phyloP scores from a whole-genome alignment of 2,329 filamentous ascomycete genomes.

The Fusarium sp. region DNA sequence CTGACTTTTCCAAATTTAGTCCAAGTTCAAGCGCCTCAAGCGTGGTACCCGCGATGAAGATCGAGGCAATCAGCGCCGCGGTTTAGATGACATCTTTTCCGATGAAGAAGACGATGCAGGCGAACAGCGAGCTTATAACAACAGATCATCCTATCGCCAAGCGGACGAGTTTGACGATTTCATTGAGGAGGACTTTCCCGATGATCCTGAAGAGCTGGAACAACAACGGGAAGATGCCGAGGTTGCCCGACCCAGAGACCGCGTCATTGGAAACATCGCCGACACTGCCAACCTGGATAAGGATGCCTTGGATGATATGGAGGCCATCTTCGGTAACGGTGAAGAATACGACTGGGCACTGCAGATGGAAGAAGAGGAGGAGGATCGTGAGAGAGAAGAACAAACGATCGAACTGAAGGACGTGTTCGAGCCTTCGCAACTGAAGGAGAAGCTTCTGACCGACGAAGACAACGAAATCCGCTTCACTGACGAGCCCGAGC shows the following conservation, averaged over 20 bases:
- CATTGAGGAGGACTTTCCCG: constrained; percentile 94
- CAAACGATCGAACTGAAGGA: constrained; percentile 94
- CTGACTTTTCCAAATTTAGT: constrained; percentile 58
- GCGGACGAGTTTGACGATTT: constrained; percentile 92
- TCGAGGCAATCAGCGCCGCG: constrained; percentile 71
- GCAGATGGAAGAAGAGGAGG: constrained; percentile 86
- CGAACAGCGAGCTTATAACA: constrained; percentile 63
- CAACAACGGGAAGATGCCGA: constrained; percentile 86
- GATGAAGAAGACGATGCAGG: constrained; percentile 86
- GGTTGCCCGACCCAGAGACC: constrained; percentile 82
- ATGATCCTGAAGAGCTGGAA: constrained; percentile 82
- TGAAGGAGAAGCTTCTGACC: constrained; percentile 93
- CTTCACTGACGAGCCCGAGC: constrained; percentile 88
- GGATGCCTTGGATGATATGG: constrained; percentile 94
- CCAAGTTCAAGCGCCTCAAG: constrained; percentile 96
- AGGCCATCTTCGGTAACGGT: constrained; percentile 93
- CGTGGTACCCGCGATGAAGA: constrained; percentile 83
- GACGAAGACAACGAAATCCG: constrained; percentile 95
- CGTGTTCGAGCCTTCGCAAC: constrained; percentile 95
- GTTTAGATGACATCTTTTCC: constrained; percentile 92
- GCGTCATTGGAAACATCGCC: constrained; percentile 74
- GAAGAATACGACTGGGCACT: constrained; percentile 97
- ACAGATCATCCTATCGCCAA: constrained; percentile 63
- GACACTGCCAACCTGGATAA: constrained; percentile 90
- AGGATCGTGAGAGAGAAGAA: constrained; percentile 80